Evolutionary conservation across 2,329 filamentous ascomycete species (phyloP), one percentile per base, ranked within the genome.

Genomic region (Leptographium flavum): DNA sequence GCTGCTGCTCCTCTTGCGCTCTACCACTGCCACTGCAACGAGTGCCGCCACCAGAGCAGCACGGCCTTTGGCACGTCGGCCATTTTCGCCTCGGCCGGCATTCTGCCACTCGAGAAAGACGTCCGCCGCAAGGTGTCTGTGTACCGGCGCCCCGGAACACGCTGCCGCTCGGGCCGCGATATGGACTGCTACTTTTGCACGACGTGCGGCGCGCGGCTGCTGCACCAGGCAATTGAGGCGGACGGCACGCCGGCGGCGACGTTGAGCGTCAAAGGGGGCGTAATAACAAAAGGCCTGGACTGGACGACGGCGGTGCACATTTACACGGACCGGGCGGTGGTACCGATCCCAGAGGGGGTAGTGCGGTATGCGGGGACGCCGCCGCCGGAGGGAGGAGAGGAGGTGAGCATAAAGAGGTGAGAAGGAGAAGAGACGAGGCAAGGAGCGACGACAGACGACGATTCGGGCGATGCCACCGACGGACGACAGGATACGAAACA

Each of bases 21-120:
- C 42, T 84, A 80, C 59, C 76, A 83, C 56, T 85, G 81, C 62
- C 81, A 84, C 62, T 85, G 81, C 59, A 61, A 66, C 45, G 71
- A 79, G 56, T 85, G 81, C 59, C 71, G 74, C 40, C 69, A 73
- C 47, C 80, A 83, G 62, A 76, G 76, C 27, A 67, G 74, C 45
- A 79, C 76, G 8, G 51, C 51, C 17, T 52, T 42, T 19, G 51
- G 49, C 51, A 51, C 50, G 17, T 50, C 47, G 11, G 51, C 46
- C 30, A 43, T 51, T 15, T 51, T 51, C 40, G 44, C 48, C 19
- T 45, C 36, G 7, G 38, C 17, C 1, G 48, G 39, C 23, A 30
- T 51, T 9, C 37, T 51, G 14, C 48, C 49, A 13, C 45, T 51
- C 8, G 32, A 22, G 11, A 46, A 43, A 1, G 33, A 15, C 2